A percentile compares a stretch with the other conserved stretches of the same genome.
These are phyloP conservation scores for Globisporangium parvum DNA, from an alignment of 352 stramenopile species.

Conservation along the genomic window DNA sequence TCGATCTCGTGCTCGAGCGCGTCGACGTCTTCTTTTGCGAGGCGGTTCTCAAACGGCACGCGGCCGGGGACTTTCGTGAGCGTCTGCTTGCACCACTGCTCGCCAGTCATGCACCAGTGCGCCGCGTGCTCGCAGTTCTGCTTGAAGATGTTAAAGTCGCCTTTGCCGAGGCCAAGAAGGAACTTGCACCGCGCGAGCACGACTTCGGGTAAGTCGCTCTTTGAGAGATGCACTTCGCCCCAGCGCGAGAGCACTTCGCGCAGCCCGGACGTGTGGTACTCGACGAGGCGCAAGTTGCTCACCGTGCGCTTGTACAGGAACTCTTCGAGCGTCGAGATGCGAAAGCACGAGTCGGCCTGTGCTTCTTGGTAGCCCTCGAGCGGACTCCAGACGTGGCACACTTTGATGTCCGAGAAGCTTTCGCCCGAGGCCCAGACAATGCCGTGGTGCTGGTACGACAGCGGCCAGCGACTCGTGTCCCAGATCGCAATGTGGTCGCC, in stretches of 20 bases:
- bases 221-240: constrained; percentile 84
- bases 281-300: constrained; percentile 63
- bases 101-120: constrained; percentile 86
- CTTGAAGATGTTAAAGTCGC: constrained; percentile 86
- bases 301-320: constrained; percentile 66
- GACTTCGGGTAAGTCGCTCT: constrained; percentile 76
- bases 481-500: constrained; percentile 84
- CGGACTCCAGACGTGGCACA: constrained; percentile 84
- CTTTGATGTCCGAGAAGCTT: constrained; percentile 48
- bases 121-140: constrained; percentile 86
- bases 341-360: constrained; percentile 81
- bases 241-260: constrained; percentile 73
- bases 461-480: constrained; percentile 81
- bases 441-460: constrained; percentile 84
- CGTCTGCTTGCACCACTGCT: constrained; percentile 88
- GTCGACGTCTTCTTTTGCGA: constrained; percentile 73
- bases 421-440: constrained; percentile 80
- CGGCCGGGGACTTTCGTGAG: constrained; percentile 62
- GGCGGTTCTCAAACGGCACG: constrained; percentile 74
- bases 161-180: constrained; percentile 60
- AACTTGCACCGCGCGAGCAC: constrained; percentile 82
- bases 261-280: constrained; percentile 81
- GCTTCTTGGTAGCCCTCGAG: constrained; percentile 65
- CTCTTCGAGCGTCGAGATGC: constrained; percentile 82
- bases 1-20: constrained; percentile 66